Percentiles rank a stretch among this genome's conserved stretches.
Evolutionary conservation across 2,329 filamentous ascomycete species (phyloP).

Genomic region (Colletotrichum lindemuthianum): DNA sequence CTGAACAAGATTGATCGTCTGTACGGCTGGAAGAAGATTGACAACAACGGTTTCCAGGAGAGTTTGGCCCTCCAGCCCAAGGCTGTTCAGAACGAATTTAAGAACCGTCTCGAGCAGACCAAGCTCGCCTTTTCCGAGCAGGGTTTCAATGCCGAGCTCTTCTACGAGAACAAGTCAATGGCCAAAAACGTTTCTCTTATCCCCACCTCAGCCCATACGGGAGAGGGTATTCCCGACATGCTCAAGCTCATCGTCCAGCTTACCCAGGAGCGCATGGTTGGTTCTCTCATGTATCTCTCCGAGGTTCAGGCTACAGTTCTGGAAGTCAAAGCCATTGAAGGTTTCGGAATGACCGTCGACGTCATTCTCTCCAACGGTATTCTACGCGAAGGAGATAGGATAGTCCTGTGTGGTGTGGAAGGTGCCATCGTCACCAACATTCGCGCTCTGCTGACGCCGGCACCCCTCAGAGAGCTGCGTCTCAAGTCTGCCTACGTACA

Average conservation of each 20-base stretch:
- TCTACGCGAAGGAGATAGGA: constrained; percentile 90
- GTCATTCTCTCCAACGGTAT: constrained; percentile 97
- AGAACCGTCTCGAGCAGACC: constrained; percentile 86
- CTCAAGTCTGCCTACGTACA: constrained; percentile 97
- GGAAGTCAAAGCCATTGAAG: constrained; percentile 99
- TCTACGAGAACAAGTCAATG: constrained; percentile 98
- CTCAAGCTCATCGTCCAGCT: constrained; percentile 92
- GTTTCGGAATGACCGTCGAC: constrained; percentile 98
- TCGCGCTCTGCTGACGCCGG: constrained; percentile 90
- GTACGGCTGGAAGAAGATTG: constrained; percentile 98
- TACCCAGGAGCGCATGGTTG: constrained; percentile 97
- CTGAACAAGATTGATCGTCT: constrained; percentile 99
- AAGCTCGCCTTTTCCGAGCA: constrained; percentile 96
- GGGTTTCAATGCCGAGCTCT: constrained; percentile 97
- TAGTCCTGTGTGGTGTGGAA: constrained; percentile 96
- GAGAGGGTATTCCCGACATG: constrained; percentile 99
- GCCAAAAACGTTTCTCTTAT: constrained; percentile 93
- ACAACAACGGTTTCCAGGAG: constrained; percentile 98
- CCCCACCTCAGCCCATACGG: constrained; percentile 97
- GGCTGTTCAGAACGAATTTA: constrained; percentile 93
- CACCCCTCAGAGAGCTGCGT: constrained; percentile 91
- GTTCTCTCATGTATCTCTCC: constrained; percentile 96
- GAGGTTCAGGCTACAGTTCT: constrained; percentile 98
- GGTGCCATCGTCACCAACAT: constrained; percentile 96
- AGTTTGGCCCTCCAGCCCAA: constrained; percentile 90